Conservation (phyloP, 805 yeast genomes). For the Starmera caribaea region DNA sequence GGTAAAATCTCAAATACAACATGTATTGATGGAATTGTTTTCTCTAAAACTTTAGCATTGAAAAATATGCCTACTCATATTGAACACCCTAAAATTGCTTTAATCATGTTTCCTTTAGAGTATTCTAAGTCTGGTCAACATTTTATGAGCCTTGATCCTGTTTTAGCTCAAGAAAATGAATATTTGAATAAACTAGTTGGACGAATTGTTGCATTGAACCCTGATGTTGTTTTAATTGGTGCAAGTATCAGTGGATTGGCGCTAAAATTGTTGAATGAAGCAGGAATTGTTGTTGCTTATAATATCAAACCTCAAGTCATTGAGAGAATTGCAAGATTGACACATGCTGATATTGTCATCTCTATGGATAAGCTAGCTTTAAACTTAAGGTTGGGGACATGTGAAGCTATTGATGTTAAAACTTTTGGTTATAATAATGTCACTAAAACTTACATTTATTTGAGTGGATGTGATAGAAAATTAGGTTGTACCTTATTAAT, state of each 20-base stretch:
- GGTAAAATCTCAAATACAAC: conserved; percentile 52
- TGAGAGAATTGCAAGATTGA: conserved; percentile 65
- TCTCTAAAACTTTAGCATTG: conserved; percentile 75
- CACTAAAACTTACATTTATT: conserved; percentile 65
- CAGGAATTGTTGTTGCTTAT: conserved; percentile 73
- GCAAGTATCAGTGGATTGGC: conserved; percentile 81
- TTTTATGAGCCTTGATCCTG: conserved; percentile 73
- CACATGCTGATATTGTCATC: conserved; percentile 76
- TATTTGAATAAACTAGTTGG: conserved; percentile 74
- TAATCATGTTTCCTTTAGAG: conserved; percentile 85
- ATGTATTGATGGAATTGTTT: conserved; percentile 69
- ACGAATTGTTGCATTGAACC: conserved; percentile 64
- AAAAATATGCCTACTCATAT: conserved; percentile 66
- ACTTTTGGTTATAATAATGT: conserved; percentile 47
- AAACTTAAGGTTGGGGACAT: conserved; percentile 63
- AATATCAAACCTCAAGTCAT: conserved; percentile 77
- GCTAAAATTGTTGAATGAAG: conserved; percentile 54
- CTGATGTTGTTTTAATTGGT: conserved; percentile 71
- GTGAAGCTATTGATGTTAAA: conserved; percentile 62
- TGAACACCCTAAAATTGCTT: conserved; percentile 61
- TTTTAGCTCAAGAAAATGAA: conserved; percentile 80
- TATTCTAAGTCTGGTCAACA: conserved; percentile 69
- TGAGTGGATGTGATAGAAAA: conserved; percentile 65
- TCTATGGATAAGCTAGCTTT: conserved; percentile 80
- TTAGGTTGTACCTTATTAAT: conserved; percentile 79